Base-by-base conservation (phyloP, 2,329 filamentous ascomycete species). In the Daldinia sp. region DNA sequence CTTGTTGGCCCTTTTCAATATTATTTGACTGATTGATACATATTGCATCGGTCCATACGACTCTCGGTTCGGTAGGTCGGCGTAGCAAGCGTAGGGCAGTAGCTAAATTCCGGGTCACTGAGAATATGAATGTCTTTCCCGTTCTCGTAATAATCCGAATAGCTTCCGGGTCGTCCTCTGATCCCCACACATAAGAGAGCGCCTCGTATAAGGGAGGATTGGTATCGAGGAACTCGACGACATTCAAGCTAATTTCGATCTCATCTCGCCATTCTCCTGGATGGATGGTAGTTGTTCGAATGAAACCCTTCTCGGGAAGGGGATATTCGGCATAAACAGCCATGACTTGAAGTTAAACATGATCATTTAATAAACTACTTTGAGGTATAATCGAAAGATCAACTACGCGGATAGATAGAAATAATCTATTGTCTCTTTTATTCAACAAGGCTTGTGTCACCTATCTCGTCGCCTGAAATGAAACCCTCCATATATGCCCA, bases 401-500 rank as follows among this genome's bases (percentile, higher is more conserved):
- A 12, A 7, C 10, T 23, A 54, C 12, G 23, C 4, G 7, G 3
- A 37, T 15, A 2, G 13, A 20, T 54, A 1, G 6, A 23, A n/a
- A 37, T 2, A 23, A 23, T 3, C 5, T 7, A 37, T 37, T 37
- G 10, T 18, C n/a, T 54, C 18, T 37, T 4, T 13, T 6, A 3
- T 37, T 26, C 18, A 20, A 23, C 30, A 23, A 54, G 30, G 50
- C 50, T 54, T 26, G 50, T 54, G 50, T 23, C 10, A 37, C 46
- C 28, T 20, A 13, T 35, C 13, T 35, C 50, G n/a, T 20, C 6
- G 30, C 50, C 50, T 20, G 50, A 50, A 53, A 53, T 53, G 30
- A 13, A 53, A 53, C 50, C 50, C 50, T 35, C 50, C n/a, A 37
- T 37, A n/a, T 26, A 37, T 53, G 50, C 50, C 50, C 50, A 37